Conservation (phyloP, 1,284 basidiomycete genomes). For the Fistulinella cinereoalba region DNA sequence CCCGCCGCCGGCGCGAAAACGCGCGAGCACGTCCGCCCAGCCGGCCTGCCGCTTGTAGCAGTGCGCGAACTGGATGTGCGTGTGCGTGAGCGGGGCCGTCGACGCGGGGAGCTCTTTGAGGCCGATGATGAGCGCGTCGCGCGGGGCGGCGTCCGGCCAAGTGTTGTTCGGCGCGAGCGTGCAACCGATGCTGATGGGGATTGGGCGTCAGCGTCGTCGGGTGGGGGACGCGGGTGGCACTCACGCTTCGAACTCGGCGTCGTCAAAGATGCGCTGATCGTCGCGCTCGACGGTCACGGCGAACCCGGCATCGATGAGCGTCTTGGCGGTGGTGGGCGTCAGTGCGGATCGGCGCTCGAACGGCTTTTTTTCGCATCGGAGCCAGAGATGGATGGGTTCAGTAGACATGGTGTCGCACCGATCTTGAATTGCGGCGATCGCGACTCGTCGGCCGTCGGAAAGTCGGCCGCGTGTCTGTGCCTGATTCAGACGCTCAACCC, state of each 20-base stretch:
- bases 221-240: too few relatives aligned
- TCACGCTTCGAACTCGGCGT: constrained; percentile 90
- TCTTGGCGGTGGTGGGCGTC: constrained; percentile 90
- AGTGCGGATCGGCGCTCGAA: constrained; percentile 93
- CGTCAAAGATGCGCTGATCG: constrained; percentile 93
- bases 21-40: constrained; percentile 85
- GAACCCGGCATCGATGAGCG: constrained; percentile 89
- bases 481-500: too few relatives aligned
- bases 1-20: constrained; percentile 87
- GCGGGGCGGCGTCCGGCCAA: constrained; percentile 84
- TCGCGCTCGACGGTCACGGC: constrained; percentile 92
- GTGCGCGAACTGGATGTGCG: constrained; percentile 98
- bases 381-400: constrained; percentile 60
- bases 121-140: constrained; percentile 83
- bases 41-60: constrained; percentile 98
- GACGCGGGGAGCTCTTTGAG: constrained; percentile 93
- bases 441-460: too few relatives aligned
- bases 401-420: neutral
- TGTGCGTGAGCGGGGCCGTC: constrained; percentile 80
- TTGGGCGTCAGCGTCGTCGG: too few relatives aligned
- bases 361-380: constrained; percentile 93
- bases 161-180: constrained; percentile 86
- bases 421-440: neutral
- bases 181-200: constrained; percentile 90
- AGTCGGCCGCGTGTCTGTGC: too few relatives aligned